phyloP scores from a whole-genome alignment of 2,329 filamentous ascomycete genomes.

The Zelopaecilomyces penicillatus region DNA sequence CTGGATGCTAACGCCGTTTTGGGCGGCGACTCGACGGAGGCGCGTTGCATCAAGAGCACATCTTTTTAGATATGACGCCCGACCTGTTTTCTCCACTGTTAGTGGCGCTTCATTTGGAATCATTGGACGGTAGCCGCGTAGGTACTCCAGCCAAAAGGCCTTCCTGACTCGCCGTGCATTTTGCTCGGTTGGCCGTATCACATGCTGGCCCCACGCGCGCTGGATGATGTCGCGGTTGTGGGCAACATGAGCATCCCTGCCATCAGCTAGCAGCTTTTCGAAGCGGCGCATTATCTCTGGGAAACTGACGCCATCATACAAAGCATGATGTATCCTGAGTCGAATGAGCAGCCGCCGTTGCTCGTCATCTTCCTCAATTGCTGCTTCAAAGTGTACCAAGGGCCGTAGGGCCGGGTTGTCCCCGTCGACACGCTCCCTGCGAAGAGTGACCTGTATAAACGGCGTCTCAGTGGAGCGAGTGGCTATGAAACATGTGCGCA shows the following conservation, averaged over 20 bases:
- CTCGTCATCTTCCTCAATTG: not conserved
- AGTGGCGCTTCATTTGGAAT: not conserved
- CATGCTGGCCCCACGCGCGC: constrained; percentile 19
- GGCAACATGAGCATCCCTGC: no score
- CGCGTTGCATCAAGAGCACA: constrained; percentile 32
- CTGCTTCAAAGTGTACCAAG: constrained; percentile 15
- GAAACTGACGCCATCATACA: constrained; percentile 82
- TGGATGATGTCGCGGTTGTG: no score
- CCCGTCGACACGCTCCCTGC: not conserved
- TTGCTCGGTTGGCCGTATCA: constrained; percentile 7
- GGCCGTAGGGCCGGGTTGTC: constrained; percentile 8
- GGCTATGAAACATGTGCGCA: constrained; percentile 59
- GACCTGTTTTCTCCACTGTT: constrained; percentile 7
- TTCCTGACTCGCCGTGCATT: constrained; percentile 12
- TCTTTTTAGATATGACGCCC: constrained; percentile 34
- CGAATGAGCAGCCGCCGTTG: constrained; percentile 24
- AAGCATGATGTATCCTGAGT: constrained; percentile 69
- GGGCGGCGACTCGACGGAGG: constrained; percentile 29
- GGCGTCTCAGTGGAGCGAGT: constrained; percentile 39
- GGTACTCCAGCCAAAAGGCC: constrained; percentile 35
- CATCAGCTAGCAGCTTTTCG: no score
- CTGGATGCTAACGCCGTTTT: constrained; percentile 58
- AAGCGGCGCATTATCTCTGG: constrained; percentile 45
- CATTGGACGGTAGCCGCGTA: constrained; percentile 14
- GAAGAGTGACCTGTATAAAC: constrained; percentile 55